Evolutionary conservation across 306 rosid genomes (phyloP).

Genomic region (Canavalia gladiata): DNA sequence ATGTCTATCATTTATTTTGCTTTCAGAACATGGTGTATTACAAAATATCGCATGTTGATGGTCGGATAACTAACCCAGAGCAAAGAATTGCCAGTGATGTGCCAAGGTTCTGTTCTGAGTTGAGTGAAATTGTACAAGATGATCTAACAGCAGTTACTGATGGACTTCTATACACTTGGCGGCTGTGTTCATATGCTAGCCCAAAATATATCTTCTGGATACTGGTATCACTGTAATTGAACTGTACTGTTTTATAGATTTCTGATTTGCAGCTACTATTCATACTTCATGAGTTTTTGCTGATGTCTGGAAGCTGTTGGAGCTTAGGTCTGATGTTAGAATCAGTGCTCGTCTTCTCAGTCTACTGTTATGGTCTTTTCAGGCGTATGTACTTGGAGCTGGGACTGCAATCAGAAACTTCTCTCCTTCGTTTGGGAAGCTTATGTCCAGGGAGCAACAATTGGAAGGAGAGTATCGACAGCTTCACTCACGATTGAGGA

Average conservation of each 20-base stretch:
- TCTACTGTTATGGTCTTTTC: slow-evolving; percentile 52
- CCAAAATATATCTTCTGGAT: slow-evolving; percentile 99
- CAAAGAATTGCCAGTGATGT: slow-evolving; percentile 98
- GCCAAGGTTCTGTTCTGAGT: slow-evolving; percentile 93
- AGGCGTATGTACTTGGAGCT: slow-evolving; percentile 94
- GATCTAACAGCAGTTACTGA: slow-evolving; percentile 93
- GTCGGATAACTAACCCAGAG: slow-evolving; percentile 95
- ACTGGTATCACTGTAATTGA: slow-evolving; percentile 68
- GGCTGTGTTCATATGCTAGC: slow-evolving; percentile 97
- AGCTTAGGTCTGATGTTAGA: slow-evolving; percentile 39
- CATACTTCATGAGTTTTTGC: slow-evolving; percentile 34
- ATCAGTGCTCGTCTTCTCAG: slow-evolving; percentile 45
- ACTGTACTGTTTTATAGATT: slow-evolving; percentile 35
- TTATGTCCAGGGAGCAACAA: slow-evolving; percentile 93
- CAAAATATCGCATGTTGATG: slow-evolving; percentile 96
- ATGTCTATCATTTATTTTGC: slow-evolving; percentile 49
- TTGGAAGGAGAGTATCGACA: slow-evolving; percentile 98
- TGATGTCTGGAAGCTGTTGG: slow-evolving; percentile 41
- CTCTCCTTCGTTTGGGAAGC: slow-evolving; percentile 95
- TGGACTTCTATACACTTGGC: slow-evolving; percentile 94
- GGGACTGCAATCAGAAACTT: slow-evolving; percentile 86
- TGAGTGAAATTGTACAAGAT: slow-evolving; percentile 98
- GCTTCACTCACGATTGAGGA: slow-evolving; percentile 95
- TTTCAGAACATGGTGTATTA: slow-evolving; percentile 96
- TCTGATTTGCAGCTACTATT: slow-evolving; percentile 33